These are phyloP conservation scores for Globisporangium abappressorium DNA, from an alignment of 352 stramenopile species.

Conservation along the genomic window DNA sequence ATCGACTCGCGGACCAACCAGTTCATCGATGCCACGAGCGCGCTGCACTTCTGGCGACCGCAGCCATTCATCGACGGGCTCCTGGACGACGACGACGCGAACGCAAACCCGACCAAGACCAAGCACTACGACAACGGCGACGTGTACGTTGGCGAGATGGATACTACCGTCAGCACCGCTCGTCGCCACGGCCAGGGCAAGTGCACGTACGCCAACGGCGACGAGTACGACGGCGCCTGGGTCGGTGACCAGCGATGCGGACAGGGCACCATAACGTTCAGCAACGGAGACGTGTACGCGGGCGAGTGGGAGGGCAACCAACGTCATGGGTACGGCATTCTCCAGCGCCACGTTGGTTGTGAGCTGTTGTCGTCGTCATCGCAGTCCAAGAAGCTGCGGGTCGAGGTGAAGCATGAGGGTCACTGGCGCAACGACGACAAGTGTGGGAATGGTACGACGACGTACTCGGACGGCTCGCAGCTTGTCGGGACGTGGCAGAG, in stretches of 20 bases:
- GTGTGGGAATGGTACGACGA: constrained; percentile 54
- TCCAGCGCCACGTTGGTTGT: constrained; percentile 22
- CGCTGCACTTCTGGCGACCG: constrained; percentile 61
- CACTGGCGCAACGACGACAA: constrained; percentile 62
- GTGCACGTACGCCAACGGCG: constrained; percentile 52
- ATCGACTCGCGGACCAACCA: constrained; percentile 23
- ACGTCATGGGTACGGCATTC: constrained; percentile 52
- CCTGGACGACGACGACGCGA: constrained; percentile 27
- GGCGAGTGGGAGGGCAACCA: constrained; percentile 48
- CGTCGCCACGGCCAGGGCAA: constrained; percentile 57
- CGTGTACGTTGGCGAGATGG: constrained; percentile 70
- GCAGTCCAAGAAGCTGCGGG: constrained; percentile 1
- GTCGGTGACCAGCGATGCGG: constrained; percentile 40
- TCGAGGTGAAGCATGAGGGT: constrained; percentile 63
- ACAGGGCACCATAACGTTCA: constrained; percentile 52
- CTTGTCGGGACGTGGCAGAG: constrained; percentile 39
- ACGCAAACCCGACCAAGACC: constrained; percentile 38
- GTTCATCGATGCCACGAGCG: constrained; percentile 38
- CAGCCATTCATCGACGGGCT: constrained; percentile 29
- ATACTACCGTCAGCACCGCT: neutral
- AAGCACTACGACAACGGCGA: constrained; percentile 57
- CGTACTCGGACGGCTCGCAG: constrained; percentile 51
- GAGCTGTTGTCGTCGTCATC: neutral
- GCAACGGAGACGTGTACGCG: constrained; percentile 44
- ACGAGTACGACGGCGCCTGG: constrained; percentile 75